Evolutionary conservation across 345 rosid genomes (phyloP), one percentile per base, ranked within the genome.

Genomic region (Physaria fendleri): DNA sequence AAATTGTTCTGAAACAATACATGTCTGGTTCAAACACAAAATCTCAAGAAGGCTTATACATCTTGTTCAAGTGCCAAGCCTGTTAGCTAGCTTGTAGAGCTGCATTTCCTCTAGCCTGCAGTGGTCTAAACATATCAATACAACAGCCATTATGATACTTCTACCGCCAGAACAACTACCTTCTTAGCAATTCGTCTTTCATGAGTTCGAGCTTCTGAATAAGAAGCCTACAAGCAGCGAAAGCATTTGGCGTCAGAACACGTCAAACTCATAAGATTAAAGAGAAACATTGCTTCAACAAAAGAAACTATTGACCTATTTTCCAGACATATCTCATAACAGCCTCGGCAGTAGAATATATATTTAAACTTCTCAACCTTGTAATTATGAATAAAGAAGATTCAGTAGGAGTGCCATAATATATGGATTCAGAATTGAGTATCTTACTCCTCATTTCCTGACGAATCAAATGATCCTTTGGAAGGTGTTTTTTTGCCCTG

Each of bases 1-100:
- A 12, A 21, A 44, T 11, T 6, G 21, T 21, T 22, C 48, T 10
- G 14, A 43, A 43, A 11, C 7, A 4, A 10, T 11, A 5, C 40
- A 35, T 35, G n/a, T n/a, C n/a, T n/a, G n/a, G n/a, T n/a, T n/a
- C n/a, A 50, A 33, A 59, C 25, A 51, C 38, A 50, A n/a, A 59
- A n/a, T 65, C 23, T 48, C 39, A 66, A 47, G 46, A 58, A 27
- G 62, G 34, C 42, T 20, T 23, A 43, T 85, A 93, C 99, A 84
- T 93, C 99, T 85, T 88, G 99, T 69, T 88, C 97, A 64, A 93
- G 99, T 63, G 95, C 97, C 82, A 92, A 72, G 99, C 99, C 77
- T 93, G 97, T 77, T 93, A 85, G 81, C 97, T 93, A 68, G 91
- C 95, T 71, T 93, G 99, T 55, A 93, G 75, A 67, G 83, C 81